phyloP scores from a whole-genome alignment of 2,329 filamentous ascomycete genomes.

The Atkinsonella texensis region DNA sequence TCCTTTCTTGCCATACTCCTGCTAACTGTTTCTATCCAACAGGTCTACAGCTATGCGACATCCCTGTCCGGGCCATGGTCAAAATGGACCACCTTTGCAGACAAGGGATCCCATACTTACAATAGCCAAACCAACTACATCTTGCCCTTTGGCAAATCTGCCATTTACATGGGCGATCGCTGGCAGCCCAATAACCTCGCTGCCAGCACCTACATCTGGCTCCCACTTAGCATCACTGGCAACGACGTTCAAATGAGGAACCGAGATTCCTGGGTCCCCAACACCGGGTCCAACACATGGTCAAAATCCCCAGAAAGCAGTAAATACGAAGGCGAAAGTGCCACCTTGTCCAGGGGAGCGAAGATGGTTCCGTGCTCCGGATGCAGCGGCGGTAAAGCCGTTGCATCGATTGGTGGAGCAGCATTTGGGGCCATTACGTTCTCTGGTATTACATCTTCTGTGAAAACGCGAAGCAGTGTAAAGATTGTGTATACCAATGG shows the following conservation, averaged over 20 bases:
- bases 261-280: constrained; percentile 15
- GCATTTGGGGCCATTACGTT: background rate
- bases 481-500: background rate
- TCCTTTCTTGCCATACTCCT: background rate
- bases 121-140: constrained; percentile 49
- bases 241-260: constrained; percentile 39
- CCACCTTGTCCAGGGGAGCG: constrained; percentile 32
- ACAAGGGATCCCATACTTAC: constrained; percentile 43
- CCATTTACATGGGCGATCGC: constrained; percentile 55
- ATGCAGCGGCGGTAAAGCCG: constrained; percentile 36
- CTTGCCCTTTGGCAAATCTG: constrained; percentile 28
- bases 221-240: constrained; percentile 43
- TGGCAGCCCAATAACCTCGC: constrained; percentile 50
- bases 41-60: constrained; percentile 43
- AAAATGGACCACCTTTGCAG: constrained; percentile 45
- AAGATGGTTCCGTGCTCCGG: constrained; percentile 32
- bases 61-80: constrained; percentile 49
- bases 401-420: constrained; percentile 43
- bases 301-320: background rate
- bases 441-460: background rate
- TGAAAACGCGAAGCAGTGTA: background rate
- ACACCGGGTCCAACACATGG: background rate
- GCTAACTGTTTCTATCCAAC: background rate
- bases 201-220: constrained; percentile 52
- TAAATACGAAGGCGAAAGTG: background rate